Base-by-base conservation (phyloP, 2,329 filamentous ascomycete genomes). In the Coccinonectria pachysandricola region DNA sequence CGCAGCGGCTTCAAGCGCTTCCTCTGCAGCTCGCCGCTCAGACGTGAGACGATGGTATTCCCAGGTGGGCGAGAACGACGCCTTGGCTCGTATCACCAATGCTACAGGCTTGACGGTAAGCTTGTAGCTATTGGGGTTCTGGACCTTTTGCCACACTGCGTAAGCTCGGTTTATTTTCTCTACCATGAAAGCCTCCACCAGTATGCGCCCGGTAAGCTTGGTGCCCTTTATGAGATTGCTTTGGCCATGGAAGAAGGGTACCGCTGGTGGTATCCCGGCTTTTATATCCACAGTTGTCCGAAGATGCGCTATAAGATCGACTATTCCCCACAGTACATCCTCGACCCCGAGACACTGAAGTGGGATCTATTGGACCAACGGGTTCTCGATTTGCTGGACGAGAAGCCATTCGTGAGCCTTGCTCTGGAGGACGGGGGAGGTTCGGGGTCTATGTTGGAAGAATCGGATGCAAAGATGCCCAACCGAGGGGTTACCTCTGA, bases 281-380 rank as follows among this genome's bases (percentile, higher is more conserved):
- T 75, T 52, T 91, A 88, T 44, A 88, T 91, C 32, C 81, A 87
- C 50, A 74, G 60, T 28, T 88, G 82, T 44, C 64, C 70, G 27
- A 91, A 91, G 59, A 88, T 91, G 83, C 65, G 67, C 41, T 91
- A 91, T 60, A 91, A 91, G 59, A 79, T 76, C 31, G 78, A 86
- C 46, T 91, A 82, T 49, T 62, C 65, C 8, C 82, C 81, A 2
- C 79, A 85, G 46, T 71, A 77, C 43, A 66, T 91, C 8, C 64
- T 88, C 8, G 79, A 87, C 37, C 78, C 79, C 0, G 70, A 75
- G 35, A 67, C 65, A 0, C 60, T 77, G 36, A 48, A 55, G 7
- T 85, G 79, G 79, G 61, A 76, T 36, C 57, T 59, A 0, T 49
- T 84, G 12, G 66, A 75, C 37, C 54, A 62, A 18, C 54, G 61